Conservation (phyloP, 495 filamentous ascomycete species). For the Xylaria cubensis region DNA sequence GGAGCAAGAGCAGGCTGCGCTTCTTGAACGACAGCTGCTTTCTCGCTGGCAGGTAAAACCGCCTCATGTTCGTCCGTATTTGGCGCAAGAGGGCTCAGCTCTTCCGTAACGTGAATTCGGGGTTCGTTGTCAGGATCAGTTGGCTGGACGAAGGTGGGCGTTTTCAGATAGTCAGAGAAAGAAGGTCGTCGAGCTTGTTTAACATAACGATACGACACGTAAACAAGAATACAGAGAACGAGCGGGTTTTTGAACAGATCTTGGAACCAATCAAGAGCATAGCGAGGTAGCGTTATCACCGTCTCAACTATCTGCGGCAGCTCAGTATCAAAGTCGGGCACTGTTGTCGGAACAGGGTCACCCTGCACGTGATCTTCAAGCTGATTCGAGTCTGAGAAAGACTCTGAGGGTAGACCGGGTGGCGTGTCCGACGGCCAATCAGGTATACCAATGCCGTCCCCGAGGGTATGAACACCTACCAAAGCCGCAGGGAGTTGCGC, state of each 20-base stretch:
- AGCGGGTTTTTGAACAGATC: constrained; percentile 57
- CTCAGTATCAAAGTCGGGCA: constrained; percentile 34
- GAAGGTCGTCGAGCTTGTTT: constrained; percentile 42
- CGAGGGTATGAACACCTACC: constrained; percentile 56
- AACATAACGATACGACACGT: constrained; percentile 41
- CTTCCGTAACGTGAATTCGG: background rate
- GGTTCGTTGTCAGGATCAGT: constrained; percentile 21
- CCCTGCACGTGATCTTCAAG: constrained; percentile 29
- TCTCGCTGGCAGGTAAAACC: constrained; percentile 17
- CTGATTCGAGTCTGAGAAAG: constrained; percentile 31
- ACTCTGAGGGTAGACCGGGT: constrained; percentile 34
- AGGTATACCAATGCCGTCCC: constrained; percentile 35
- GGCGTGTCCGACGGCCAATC: constrained; percentile 33
- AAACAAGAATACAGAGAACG: constrained; percentile 47
- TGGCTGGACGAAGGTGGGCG: constrained; percentile 32
- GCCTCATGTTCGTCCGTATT: constrained; percentile 35
- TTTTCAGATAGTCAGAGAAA: constrained; percentile 32
- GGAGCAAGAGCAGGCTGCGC: background rate
- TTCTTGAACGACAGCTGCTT: constrained; percentile 1
- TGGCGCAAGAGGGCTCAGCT: background rate
- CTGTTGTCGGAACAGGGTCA: constrained; percentile 28
- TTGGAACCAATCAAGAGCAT: constrained; percentile 44
- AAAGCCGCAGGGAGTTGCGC: constrained; percentile 46
- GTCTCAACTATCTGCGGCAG: constrained; percentile 42
- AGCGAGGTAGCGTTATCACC: constrained; percentile 45